Evolutionary conservation across 73 alveolate species (phyloP).

Genomic region (Paramecium primaurelia): DNA sequence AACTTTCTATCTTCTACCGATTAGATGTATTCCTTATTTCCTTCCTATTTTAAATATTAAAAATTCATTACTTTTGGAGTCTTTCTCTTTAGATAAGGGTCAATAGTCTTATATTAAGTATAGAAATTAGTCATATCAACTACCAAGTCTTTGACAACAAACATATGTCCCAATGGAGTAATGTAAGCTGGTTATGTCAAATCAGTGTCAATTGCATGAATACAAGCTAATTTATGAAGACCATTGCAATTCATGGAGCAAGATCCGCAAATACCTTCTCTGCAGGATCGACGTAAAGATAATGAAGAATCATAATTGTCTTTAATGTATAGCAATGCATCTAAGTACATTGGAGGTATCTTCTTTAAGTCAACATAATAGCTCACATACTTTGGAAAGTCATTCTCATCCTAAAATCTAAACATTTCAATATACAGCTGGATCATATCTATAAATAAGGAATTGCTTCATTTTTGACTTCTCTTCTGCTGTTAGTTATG

Average conservation of each 20-base stretch:
- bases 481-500: slow-evolving; percentile 57
- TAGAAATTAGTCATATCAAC: slow-evolving; percentile 97
- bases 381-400: slow-evolving; percentile 75
- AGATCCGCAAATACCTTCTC: slow-evolving; percentile 98
- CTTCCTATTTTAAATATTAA: slow-evolving; percentile 47
- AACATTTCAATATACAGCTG: slow-evolving; percentile 53
- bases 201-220: slow-evolving; percentile 72
- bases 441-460: slow-evolving; percentile 64
- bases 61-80: slow-evolving; percentile 70
- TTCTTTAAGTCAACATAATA: slow-evolving; percentile 81
- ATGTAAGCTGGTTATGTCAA: slow-evolving; percentile 70
- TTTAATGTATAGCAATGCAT: slow-evolving; percentile 87
- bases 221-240: slow-evolving; percentile 91
- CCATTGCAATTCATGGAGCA: slow-evolving; percentile 98
- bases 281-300: slow-evolving; percentile 91
- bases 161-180: slow-evolving; percentile 92
- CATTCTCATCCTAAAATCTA: slow-evolving; percentile 41
- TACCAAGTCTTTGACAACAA: slow-evolving; percentile 92
- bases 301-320: slow-evolving; percentile 93
- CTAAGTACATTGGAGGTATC: slow-evolving; percentile 93
- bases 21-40: slow-evolving; percentile 87
- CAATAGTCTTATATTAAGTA: slow-evolving; percentile 94
- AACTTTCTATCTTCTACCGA: slow-evolving; percentile 88
- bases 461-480: slow-evolving; percentile 53
- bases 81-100: slow-evolving; percentile 96